Conservation (phyloP, 2,329 filamentous ascomycete species). For the Biscogniauxia mediterranea region DNA sequence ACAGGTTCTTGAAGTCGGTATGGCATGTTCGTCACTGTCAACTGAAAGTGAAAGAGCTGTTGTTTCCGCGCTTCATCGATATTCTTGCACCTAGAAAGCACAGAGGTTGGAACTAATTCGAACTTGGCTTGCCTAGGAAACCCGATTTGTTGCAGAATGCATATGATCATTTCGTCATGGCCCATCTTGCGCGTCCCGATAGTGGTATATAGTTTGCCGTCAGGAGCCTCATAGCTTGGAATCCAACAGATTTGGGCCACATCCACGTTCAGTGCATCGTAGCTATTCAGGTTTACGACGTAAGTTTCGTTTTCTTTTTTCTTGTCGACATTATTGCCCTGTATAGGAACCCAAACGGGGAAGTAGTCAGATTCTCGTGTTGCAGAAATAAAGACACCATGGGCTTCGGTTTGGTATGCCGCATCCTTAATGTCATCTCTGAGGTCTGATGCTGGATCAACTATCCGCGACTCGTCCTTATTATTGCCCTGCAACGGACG, state of each 20-base stretch:
- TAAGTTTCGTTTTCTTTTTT: slow-evolving; percentile 11
- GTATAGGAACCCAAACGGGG: slow-evolving; percentile 27
- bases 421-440: slow-evolving; percentile 11
- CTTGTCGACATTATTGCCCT: slow-evolving; percentile 4
- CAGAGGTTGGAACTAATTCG: not conserved
- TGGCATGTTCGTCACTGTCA: not conserved
- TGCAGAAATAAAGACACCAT: slow-evolving; percentile 23
- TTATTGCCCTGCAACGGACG: slow-evolving; percentile 20
- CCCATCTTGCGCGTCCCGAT: slow-evolving; percentile 20
- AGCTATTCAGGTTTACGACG: slow-evolving; percentile 22
- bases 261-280: slow-evolving; percentile 9
- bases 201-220: slow-evolving; percentile 24
- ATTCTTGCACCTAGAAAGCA: not conserved
- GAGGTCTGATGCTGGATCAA: slow-evolving; percentile 13
- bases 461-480: slow-evolving; percentile 19
- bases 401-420: slow-evolving; percentile 21
- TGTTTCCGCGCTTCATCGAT: not conserved
- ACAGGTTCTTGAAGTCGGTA: not conserved
- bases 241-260: slow-evolving; percentile 28
- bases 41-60: not conserved
- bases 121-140: not conserved
- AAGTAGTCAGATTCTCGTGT: slow-evolving; percentile 3
- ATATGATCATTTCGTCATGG: not conserved
- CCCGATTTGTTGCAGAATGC: not conserved
- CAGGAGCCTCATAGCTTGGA: slow-evolving; percentile 17